These are phyloP conservation scores for Hericium coralloides DNA, from an alignment of 768 basidiomycete species.

Conservation along the genomic window DNA sequence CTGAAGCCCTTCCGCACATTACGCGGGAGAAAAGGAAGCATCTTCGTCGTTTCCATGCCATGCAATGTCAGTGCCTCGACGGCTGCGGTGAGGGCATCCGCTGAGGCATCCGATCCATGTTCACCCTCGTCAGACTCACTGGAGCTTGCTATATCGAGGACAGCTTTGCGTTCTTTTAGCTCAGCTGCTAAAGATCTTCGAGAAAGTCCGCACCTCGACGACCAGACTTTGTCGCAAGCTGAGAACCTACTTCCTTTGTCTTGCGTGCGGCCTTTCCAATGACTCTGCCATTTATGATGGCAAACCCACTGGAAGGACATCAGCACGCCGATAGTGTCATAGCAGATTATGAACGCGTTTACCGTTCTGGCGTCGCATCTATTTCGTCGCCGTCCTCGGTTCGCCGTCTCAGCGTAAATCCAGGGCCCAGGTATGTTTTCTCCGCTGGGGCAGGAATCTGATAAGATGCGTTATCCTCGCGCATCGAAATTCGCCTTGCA, in stretches of 20 bases:
- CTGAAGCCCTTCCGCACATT: constrained; percentile 42
- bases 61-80: background rate
- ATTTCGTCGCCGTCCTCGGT: background rate
- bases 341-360: background rate
- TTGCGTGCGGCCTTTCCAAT: background rate
- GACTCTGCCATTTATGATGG: background rate
- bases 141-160: background rate
- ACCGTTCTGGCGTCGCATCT: background rate
- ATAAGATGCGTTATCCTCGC: too few species aligned
- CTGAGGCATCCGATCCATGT: background rate
- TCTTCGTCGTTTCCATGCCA: background rate
- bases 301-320: background rate
- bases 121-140: background rate
- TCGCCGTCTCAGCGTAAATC: background rate
- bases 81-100: background rate
- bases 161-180: background rate
- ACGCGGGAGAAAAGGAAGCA: constrained; percentile 48
- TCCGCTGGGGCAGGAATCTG: background rate
- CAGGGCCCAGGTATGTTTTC: background rate
- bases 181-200: too few species aligned
- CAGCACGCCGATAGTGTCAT: background rate
- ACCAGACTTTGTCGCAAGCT: background rate
- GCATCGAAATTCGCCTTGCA: too few species aligned
- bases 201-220: too few species aligned
- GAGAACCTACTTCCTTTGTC: background rate